These are phyloP conservation scores for Litsea cubeba DNA, from an alignment of 164 flowering plant species.

Conservation along the genomic window DNA sequence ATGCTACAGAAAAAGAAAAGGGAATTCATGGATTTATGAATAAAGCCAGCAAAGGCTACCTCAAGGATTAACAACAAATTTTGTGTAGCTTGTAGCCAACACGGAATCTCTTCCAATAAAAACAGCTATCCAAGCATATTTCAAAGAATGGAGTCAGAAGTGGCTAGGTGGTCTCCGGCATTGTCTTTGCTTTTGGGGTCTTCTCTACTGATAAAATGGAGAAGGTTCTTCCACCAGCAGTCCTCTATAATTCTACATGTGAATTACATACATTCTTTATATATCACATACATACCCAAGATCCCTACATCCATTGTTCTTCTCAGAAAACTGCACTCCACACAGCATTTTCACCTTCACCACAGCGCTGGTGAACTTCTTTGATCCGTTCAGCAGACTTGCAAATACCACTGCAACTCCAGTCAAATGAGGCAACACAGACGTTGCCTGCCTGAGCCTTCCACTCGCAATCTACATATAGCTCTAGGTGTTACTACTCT, in stretches of 20 bases:
- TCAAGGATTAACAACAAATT: slow-evolving; percentile 21
- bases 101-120: slow-evolving; percentile 17
- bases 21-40: not conserved
- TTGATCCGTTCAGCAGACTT: slow-evolving; percentile 80
- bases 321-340: slow-evolving; percentile 54
- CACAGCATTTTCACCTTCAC: slow-evolving; percentile 74
- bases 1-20: not conserved
- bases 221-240: slow-evolving; percentile 14
- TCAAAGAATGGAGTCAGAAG: slow-evolving; percentile 32
- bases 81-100: slow-evolving; percentile 34
- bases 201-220: slow-evolving; percentile 32
- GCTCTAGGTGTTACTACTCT: too few species aligned
- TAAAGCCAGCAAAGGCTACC: slow-evolving; percentile 18
- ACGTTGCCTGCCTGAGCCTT: slow-evolving; percentile 93
- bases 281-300: slow-evolving; percentile 19
- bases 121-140: slow-evolving; percentile 33
- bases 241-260: slow-evolving; percentile 13
- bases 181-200: slow-evolving; percentile 7
- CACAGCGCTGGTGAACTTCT: slow-evolving; percentile 85
- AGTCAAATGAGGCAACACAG: slow-evolving; percentile 92
- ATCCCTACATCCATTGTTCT: slow-evolving; percentile 24
- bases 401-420: slow-evolving; percentile 98
- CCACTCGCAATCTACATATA: slow-evolving; percentile 83
- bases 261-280: slow-evolving; percentile 10
- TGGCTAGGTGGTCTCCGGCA: not conserved